phyloP scores from a whole-genome alignment of 306 rosid genomes.

The Carpinus fangiana region DNA sequence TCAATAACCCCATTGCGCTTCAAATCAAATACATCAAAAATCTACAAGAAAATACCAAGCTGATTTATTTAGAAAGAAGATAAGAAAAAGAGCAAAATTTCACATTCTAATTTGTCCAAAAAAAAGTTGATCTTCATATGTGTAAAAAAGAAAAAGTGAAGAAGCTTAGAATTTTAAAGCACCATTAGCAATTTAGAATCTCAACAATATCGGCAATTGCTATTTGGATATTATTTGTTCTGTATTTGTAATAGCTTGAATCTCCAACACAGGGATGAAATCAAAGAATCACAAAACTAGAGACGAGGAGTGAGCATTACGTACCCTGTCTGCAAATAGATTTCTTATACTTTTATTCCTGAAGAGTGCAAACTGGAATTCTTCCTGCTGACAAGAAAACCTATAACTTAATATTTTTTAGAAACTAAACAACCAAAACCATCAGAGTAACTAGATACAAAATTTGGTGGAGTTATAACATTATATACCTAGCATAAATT shows the following conservation, averaged over 20 bases:
- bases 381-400: constrained; percentile 58
- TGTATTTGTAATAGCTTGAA: not conserved
- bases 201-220: not conserved
- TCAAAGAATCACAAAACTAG: constrained; percentile 1
- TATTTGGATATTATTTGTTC: not conserved
- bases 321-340: constrained; percentile 84
- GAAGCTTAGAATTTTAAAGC: not conserved
- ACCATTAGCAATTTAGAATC: constrained; percentile 1
- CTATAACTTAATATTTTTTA: not conserved
- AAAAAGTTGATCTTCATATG: not conserved
- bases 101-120: not conserved
- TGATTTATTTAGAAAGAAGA: constrained; percentile 17
- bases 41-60: constrained; percentile 36
- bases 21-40: constrained; percentile 76
- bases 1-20: constrained; percentile 85
- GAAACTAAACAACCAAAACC: not conserved
- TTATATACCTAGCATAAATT: not conserved
- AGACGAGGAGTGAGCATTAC: constrained; percentile 28
- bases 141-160: not conserved
- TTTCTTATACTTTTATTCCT: constrained; percentile 56
- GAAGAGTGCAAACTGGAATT: constrained; percentile 90
- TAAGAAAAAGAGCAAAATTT: not conserved
- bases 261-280: constrained; percentile 11
- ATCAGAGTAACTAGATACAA: not conserved
- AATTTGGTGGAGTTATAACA: not conserved